These are phyloP conservation scores for Aspergillus mulundensis DNA, from an alignment of 495 filamentous ascomycete genomes.

Conservation along the genomic window DNA sequence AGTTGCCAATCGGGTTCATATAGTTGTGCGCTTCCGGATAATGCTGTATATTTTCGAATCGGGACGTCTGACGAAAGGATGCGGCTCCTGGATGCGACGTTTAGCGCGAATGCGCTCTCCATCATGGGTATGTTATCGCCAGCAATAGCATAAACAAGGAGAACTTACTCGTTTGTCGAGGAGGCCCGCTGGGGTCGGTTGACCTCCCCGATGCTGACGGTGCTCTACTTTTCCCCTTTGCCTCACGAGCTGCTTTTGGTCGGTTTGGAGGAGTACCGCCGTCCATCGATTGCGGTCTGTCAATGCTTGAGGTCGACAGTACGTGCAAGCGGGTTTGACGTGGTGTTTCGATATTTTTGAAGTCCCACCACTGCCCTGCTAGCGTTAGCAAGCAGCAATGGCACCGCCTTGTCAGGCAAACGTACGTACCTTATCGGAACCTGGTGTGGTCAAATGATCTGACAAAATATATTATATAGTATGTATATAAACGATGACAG, in stretches of 20 bases:
- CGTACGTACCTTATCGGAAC: background rate
- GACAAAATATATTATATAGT: background rate
- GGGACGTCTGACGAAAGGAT: conserved; percentile 15
- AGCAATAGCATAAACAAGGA: background rate
- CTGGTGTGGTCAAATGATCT: background rate
- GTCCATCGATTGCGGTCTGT: conserved; percentile 29
- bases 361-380: background rate
- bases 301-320: background rate
- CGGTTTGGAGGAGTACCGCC: conserved; percentile 28
- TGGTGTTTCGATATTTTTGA: background rate
- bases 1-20: conserved; percentile 18
- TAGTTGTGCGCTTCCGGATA: conserved; percentile 21
- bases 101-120: background rate
- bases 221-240: conserved; percentile 15
- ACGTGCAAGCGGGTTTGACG: background rate
- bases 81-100: conserved; percentile 14
- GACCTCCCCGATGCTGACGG: conserved; percentile 14
- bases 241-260: conserved; percentile 20
- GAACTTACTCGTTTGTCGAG: conserved; percentile 27
- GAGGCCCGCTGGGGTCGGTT: conserved; percentile 12
- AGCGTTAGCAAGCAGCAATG: background rate
- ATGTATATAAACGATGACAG: background rate
- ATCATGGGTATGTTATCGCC: background rate
- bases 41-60: conserved; percentile 21
- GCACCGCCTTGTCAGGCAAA: background rate